Evolutionary conservation across 805 yeast species (phyloP).

Genomic region (Candida verbasci): DNA sequence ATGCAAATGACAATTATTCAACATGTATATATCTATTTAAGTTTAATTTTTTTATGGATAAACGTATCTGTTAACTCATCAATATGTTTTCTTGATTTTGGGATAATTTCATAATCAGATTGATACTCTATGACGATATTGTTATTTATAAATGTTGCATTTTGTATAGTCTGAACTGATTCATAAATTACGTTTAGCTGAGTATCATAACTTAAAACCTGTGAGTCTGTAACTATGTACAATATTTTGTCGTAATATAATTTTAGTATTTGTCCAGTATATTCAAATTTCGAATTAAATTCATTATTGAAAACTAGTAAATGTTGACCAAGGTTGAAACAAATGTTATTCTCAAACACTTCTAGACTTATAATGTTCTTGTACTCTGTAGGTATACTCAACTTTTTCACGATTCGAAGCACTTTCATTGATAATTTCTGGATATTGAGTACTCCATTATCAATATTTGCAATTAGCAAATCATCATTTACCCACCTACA

Average conservation of each 20-base stretch:
- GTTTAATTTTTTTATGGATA: conserved; percentile 9
- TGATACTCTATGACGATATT: not conserved
- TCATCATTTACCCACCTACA: conserved; percentile 2
- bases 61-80: conserved; percentile 29
- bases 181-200: not conserved
- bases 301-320: not conserved
- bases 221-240: conserved; percentile 1
- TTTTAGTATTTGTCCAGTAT: not conserved
- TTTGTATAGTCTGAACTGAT: not conserved
- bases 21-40: conserved; percentile 8
- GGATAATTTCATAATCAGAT: not conserved
- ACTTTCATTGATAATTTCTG: conserved; percentile 3
- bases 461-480: not conserved
- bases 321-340: not conserved
- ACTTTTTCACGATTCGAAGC: not conserved
- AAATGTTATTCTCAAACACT: not conserved
- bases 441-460: no score
- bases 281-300: no score
- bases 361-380: not conserved
- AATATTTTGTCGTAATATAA: not conserved
- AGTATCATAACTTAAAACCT: not conserved
- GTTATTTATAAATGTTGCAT: not conserved
- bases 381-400: no score
- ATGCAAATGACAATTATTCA: no score
- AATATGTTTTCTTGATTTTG: not conserved